Conservation (phyloP, 352 stramenopile genomes). For the Globisporangium barbulae region DNA sequence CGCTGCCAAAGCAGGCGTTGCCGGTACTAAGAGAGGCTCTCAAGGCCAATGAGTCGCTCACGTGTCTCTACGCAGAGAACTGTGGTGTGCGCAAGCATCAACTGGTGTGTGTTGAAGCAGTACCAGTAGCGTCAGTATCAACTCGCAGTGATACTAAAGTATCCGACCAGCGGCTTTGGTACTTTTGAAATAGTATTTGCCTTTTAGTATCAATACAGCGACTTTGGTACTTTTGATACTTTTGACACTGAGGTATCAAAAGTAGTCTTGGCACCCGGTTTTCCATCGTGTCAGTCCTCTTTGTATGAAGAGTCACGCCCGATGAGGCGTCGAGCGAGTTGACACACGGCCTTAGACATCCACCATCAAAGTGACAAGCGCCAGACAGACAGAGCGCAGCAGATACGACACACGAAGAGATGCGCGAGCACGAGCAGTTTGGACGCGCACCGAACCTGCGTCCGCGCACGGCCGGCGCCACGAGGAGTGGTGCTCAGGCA, state of each 20-base stretch:
- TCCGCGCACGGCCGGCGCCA: constrained; percentile 37
- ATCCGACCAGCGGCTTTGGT: background rate
- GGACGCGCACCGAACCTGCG: constrained; percentile 46
- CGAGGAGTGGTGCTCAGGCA: background rate
- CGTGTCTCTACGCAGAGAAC: constrained; percentile 24
- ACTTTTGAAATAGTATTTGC: background rate
- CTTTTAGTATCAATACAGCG: background rate
- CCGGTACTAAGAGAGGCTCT: constrained; percentile 25
- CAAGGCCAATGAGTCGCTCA: constrained; percentile 34
- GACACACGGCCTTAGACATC: background rate
- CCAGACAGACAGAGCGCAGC: background rate
- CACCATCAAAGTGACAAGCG: background rate
- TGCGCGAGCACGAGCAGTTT: constrained; percentile 49
- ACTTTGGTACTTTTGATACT: constrained; percentile 1
- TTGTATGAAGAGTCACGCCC: background rate
- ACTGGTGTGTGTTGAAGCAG: background rate
- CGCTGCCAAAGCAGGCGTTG: constrained; percentile 20
- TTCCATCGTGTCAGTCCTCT: background rate
- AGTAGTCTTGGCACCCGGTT: no score
- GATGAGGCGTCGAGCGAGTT: background rate
- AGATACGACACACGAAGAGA: background rate
- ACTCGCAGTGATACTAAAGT: background rate
- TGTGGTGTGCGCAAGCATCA: constrained; percentile 26
- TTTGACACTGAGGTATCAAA: background rate
- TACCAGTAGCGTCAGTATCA: background rate